phyloP scores from a whole-genome alignment of 2,329 filamentous ascomycete species.

The Colletotrichum coccodes region DNA sequence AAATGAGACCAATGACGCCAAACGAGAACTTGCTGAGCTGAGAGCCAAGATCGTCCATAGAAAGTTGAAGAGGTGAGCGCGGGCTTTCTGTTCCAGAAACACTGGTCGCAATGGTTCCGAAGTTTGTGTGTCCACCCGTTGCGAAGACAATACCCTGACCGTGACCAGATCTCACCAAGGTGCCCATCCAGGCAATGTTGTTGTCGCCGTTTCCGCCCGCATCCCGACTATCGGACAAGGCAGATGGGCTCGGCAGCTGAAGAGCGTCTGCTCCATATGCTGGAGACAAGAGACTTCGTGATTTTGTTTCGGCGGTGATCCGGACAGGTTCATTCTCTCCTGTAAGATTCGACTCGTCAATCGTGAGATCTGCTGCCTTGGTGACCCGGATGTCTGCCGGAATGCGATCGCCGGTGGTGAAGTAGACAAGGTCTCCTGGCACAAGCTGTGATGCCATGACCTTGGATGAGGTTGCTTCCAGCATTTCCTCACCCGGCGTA shows the following conservation, averaged over 20 bases:
- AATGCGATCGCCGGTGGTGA: conserved; percentile 95
- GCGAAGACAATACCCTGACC: conserved; percentile 98
- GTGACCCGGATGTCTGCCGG: conserved; percentile 96
- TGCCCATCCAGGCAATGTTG: conserved; percentile 99
- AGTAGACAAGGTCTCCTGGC: conserved; percentile 90
- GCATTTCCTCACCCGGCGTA: conserved; percentile 69
- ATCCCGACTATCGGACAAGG: conserved; percentile 68
- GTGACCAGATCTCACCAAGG: conserved; percentile 91
- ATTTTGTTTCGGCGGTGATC: conserved; percentile 73
- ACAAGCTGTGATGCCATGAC: conserved; percentile 90
- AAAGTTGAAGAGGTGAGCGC: conserved; percentile 90
- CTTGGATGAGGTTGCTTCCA: conserved; percentile 82
- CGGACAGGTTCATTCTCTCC: conserved; percentile 95
- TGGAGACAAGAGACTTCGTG: conserved; percentile 42
- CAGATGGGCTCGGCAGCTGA: conserved; percentile 50
- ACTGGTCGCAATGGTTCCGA: conserved; percentile 94
- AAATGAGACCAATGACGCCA: conserved; percentile 91
- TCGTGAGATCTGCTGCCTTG: conserved; percentile 86
- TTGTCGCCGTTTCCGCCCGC: conserved; percentile 78
- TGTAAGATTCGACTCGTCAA: conserved; percentile 96
- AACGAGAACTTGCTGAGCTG: conserved; percentile 98
- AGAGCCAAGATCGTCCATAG: conserved; percentile 97
- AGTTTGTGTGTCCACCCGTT: conserved; percentile 92
- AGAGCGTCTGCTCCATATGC: conserved; percentile 42
- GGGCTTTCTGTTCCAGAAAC: conserved; percentile 96